phyloP scores from a whole-genome alignment of 345 rosid genomes.

The Salix arbutifolia region DNA sequence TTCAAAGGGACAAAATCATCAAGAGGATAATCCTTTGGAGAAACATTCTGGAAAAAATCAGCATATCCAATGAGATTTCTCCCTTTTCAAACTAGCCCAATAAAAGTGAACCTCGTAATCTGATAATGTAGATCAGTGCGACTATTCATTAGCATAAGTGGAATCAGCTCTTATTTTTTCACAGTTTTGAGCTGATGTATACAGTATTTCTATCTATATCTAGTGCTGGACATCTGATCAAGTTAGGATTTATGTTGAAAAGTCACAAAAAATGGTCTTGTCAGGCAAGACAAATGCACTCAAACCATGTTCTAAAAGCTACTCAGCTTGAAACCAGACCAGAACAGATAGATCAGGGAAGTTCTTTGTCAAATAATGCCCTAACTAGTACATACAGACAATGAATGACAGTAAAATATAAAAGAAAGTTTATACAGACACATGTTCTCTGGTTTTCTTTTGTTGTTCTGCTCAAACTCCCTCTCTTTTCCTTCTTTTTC shows the following conservation, averaged over 20 bases:
- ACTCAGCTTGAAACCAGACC: constrained; percentile 10
- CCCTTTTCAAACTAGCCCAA: neutral
- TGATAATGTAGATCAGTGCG: neutral
- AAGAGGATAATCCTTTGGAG: neutral
- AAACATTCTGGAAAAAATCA: neutral
- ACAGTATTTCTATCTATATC: neutral
- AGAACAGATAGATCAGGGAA: neutral
- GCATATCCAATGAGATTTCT: neutral
- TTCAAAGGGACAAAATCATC: neutral
- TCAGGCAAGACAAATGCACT: neutral
- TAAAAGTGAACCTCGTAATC: neutral
- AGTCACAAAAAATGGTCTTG: neutral
- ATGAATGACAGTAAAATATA: neutral
- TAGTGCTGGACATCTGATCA: neutral
- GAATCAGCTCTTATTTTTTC: neutral
- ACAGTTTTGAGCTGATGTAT: too few relatives aligned
- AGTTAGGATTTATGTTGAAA: neutral
- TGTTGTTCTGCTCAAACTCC: neutral
- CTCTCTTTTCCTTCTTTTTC: constrained; percentile 21
- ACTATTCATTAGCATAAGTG: neutral
- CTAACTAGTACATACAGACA: neutral
- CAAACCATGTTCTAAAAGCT: neutral
- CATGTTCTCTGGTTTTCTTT: constrained; percentile 7
- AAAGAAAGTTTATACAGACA: constrained; percentile 3
- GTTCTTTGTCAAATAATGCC: constrained; percentile 9